phyloP scores from a whole-genome alignment of 768 basidiomycete genomes.

The Suillus lakei region DNA sequence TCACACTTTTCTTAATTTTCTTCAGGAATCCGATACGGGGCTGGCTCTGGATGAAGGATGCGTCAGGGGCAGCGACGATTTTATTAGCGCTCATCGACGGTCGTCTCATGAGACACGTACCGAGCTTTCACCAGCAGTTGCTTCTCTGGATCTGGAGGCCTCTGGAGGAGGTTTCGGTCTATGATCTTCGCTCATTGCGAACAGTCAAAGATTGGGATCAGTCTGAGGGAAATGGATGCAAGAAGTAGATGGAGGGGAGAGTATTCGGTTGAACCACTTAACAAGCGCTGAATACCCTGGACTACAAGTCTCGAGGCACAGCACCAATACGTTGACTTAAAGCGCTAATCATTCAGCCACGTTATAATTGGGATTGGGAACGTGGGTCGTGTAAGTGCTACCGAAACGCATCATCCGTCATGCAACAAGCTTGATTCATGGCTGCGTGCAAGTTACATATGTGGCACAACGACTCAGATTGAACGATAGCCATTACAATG shows the following conservation, averaged over 20 bases:
- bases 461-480: too few relatives aligned
- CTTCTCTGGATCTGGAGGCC: background rate
- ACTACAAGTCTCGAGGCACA: background rate
- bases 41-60: background rate
- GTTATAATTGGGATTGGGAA: background rate
- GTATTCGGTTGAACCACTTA: too few relatives aligned
- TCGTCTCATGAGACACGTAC: background rate
- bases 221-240: background rate
- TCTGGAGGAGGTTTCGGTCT: background rate
- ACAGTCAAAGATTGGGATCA: background rate
- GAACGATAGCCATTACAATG: too few relatives aligned
- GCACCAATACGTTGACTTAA: too few relatives aligned
- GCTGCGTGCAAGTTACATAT: background rate
- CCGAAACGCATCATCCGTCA: background rate
- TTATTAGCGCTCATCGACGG: background rate
- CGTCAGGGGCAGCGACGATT: background rate
- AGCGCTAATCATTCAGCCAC: background rate
- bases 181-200: background rate
- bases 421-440: background rate
- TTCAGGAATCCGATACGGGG: background rate
- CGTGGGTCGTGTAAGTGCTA: background rate
- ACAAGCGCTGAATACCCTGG: background rate
- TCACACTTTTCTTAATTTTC: background rate
- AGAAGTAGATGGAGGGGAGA: background rate
- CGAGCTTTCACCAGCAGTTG: background rate